Base-by-base conservation (phyloP, 352 stramenopile species). In the Pythium grandisporangium region DNA sequence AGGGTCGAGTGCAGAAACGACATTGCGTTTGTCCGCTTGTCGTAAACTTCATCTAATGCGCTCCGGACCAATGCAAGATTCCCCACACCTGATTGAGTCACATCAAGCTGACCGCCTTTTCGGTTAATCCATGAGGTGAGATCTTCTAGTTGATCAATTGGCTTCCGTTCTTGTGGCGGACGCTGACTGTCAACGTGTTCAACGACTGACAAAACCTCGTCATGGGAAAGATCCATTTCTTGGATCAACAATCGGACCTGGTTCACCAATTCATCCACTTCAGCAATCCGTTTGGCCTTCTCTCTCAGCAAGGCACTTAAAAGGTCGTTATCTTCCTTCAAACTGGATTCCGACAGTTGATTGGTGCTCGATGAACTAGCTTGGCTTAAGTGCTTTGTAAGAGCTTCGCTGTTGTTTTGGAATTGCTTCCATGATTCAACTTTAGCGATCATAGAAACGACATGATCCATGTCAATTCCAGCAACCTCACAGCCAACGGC, bases 221-320 rank as follows among this genome's bases (percentile, higher is more conserved):
- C 60, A 20, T 60, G 34, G 19, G 48, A 63, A 30, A 89, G 48
- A 21, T 71, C 58, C 45, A 80, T 51, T 30, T 69, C 58, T 17
- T 51, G 46, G 0, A 76, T 48, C 5, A 81, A 21, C 0, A 56
- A 51, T 3, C 76, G 69, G 23, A 86, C 70, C 23, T 61, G 47
- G n/a, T 48, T 42, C 6, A 75, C 44, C 1, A 53, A 39, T 14
- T 75, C 52, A 36, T 90, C 68, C 24, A 75, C 45, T 37, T 89
- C 69, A 3, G 48, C 47, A 20, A 82, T 47, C 11, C 76, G 68
- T 30, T 67, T 75, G 5, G 61, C 51, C 39, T 89, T 87, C 33
- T 90, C 76, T 30, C 70, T 67, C 17, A 75, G 43, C 27, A 93
- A 54, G 2, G 46, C 47, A 16, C 59, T 68, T 17, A 84, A 29